Base-by-base conservation (phyloP, 176 grass and related monocot species). In the Triticum turgidum region DNA sequence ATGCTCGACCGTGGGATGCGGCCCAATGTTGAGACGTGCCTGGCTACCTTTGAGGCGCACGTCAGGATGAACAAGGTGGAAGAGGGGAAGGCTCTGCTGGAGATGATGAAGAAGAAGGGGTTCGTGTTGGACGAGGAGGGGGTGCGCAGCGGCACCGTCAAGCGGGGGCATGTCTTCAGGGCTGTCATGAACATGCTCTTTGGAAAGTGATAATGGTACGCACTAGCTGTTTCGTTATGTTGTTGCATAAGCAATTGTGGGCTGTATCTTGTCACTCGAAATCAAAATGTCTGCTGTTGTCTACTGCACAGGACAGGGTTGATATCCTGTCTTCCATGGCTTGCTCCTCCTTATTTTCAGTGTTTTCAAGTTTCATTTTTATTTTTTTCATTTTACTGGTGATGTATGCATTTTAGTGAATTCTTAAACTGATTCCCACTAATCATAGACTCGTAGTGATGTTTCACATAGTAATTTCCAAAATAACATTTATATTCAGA, bases 1-100 rank as follows among this genome's bases (percentile, higher is more conserved):
- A 98, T 98, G 93, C 90, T 95, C 18, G 86, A 77, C 9, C 91
- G 65, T 4, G 79, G 86, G 65, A 95, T 98, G 86, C 92, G 90
- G 11, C 96, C 91, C 1, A 98, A 96, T 83, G 86, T 82, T 7
- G 87, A 59, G 1, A 96, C 96, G 9, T 95, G 88, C 52, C 22
- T 94, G 30, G 86, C 88, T 1, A 85, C 85, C 33, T 96, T 98
- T 6, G 96, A 98, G 85, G 92, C 88, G 21, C 80, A 89, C 21
- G 83, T 96, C 11, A 83, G 86, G 65, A 71, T 73, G 78, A 78
- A 92, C 82, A 98, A 90, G 29, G 41, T 86, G 13, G 86, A 91
- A 59, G 93, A 95, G 62, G 96, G 91, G 58, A 90, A 88, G 42
- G 70, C 59, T 9, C 89, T 96, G 67, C 65, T 98, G 37, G 90